Conservation (phyloP, 2,329 filamentous ascomycete genomes). For the Colletotrichum tamarilloi region DNA sequence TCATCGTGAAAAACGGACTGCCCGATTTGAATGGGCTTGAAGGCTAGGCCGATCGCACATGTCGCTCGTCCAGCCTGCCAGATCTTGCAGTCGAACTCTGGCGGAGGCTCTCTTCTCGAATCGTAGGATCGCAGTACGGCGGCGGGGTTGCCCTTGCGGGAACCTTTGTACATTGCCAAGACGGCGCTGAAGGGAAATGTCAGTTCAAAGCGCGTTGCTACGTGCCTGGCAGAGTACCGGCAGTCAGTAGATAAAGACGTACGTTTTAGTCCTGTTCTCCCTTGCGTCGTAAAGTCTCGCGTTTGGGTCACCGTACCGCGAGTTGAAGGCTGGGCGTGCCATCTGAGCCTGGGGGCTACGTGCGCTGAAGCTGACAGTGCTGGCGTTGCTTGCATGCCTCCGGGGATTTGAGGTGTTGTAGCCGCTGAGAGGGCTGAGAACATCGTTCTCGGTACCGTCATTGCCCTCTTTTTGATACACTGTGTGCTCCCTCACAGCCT, state of each 20-base stretch:
- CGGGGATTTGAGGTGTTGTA: slow-evolving; percentile 59
- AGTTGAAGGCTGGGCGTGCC: slow-evolving; percentile 62
- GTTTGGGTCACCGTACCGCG: slow-evolving; percentile 82
- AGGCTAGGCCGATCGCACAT: slow-evolving; percentile 88
- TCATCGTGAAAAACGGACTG: slow-evolving; percentile 96
- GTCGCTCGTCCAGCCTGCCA: slow-evolving; percentile 99
- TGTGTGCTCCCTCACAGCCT: slow-evolving; percentile 88
- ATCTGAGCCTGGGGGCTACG: slow-evolving; percentile 69
- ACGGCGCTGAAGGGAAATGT: slow-evolving; percentile 74
- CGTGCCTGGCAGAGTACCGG: neutral
- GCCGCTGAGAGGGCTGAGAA: slow-evolving; percentile 53
- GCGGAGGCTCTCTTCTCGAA: slow-evolving; percentile 88
- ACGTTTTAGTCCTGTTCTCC: slow-evolving; percentile 92
- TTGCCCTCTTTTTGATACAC: slow-evolving; percentile 85
- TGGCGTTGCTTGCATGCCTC: slow-evolving; percentile 82
- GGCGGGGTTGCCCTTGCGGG: slow-evolving; percentile 73
- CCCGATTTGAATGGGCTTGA: slow-evolving; percentile 94
- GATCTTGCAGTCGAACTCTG: slow-evolving; percentile 93
- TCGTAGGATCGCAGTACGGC: slow-evolving; percentile 92
- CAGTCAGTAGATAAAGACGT: slow-evolving; percentile 50
- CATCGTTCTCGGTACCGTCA: slow-evolving; percentile 65
- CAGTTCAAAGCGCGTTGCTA: neutral
- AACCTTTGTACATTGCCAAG: slow-evolving; percentile 90
- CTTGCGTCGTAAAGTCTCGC: slow-evolving; percentile 88
- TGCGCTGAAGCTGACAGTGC: slow-evolving; percentile 83